Conservation (phyloP, 257 asterid species). For the Verbascum thapsus region DNA sequence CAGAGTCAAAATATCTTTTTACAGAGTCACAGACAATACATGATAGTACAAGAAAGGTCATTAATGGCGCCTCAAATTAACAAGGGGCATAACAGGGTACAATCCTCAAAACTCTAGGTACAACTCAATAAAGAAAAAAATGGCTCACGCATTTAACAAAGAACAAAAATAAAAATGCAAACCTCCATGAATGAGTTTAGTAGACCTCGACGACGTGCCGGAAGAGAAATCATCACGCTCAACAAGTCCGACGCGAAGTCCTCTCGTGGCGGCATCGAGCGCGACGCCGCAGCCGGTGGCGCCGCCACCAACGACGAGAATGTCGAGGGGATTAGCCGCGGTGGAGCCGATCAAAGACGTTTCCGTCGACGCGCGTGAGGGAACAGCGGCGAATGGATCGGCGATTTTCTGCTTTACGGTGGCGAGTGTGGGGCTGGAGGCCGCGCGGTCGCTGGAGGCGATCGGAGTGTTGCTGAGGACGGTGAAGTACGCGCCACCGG, state of each 20-base stretch:
- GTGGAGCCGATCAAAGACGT: constrained; percentile 65
- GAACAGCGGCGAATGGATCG: constrained; percentile 64
- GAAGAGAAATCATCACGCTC: constrained; percentile 96
- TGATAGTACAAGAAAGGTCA: constrained; percentile 27
- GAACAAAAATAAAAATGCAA: constrained; percentile 25
- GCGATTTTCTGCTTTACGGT: constrained; percentile 50
- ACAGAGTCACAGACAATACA: constrained; percentile 34
- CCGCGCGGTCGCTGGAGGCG: constrained; percentile 70
- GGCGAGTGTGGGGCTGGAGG: constrained; percentile 42
- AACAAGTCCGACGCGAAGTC: constrained; percentile 97
- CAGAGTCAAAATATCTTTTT: constrained; percentile 21
- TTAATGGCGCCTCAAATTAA: constrained; percentile 27
- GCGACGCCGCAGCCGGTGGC: constrained; percentile 97
- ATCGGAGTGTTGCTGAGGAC: constrained; percentile 47
- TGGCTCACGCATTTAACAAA: constrained; percentile 11
- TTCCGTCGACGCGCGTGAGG: constrained; percentile 73
- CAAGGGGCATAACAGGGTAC: constrained; percentile 26
- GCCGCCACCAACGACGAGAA: constrained; percentile 93
- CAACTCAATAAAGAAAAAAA: constrained; percentile 34
- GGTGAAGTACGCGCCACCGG: constrained; percentile 65
- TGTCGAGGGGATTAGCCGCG: constrained; percentile 72
- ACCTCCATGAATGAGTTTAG: constrained; percentile 98
- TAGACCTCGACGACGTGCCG: constrained; percentile 95
- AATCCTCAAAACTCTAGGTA: constrained; percentile 34
- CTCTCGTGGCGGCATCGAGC: constrained; percentile 91